Evolutionary conservation across 129 eudicot species (phyloP), one percentile per base, ranked within the genome.

Genomic region (Erigeron canadensis): DNA sequence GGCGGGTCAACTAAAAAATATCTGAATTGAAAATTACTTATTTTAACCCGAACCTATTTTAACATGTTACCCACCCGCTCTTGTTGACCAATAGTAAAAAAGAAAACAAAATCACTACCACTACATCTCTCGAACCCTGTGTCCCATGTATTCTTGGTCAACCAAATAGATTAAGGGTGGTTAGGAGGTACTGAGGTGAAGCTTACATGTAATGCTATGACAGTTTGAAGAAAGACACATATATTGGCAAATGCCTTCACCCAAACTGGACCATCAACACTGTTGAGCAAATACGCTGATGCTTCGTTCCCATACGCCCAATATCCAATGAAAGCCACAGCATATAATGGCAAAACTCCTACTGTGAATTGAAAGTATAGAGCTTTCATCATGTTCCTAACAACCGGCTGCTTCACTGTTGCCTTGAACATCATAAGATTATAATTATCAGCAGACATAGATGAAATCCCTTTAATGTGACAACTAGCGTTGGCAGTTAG

Each of bases 301-400:
- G 92, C 53, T 1, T 43, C 60, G 28, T 81, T 66, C 60, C 96
- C 98, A 66, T 93, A 93, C 63, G 98, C 98, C 98, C 99, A 95
- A 48, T 95, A 95, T 0, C 98, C 98, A 45, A 87, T 72, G 65
- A 90, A 88, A 5, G 88, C 90, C 46, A 93, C 87, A 3, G 85
- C 87, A 50, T 87, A 85, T 73, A 89, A 80, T 7, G 96, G 96
- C 67, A 89, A 46, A 66, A 89, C 92, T 62, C 98, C 98, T 1
- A 80, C 73, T 5, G 95, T 71, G 80, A 90, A 95, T 71, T 95
- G 99, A 40, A 95, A 88, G 81, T 88, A 90, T 28, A 95, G 93
- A 45, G 89, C 96, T 72, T 95, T 95, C 94, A 88, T 84, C 99
- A 95, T 95, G 83, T 95, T 95, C 70, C 77, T 44, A 59, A 95